Evolutionary conservation across 345 rosid species (phyloP), one percentile per base, ranked within the genome.

Genomic region (Brassica carinata): DNA sequence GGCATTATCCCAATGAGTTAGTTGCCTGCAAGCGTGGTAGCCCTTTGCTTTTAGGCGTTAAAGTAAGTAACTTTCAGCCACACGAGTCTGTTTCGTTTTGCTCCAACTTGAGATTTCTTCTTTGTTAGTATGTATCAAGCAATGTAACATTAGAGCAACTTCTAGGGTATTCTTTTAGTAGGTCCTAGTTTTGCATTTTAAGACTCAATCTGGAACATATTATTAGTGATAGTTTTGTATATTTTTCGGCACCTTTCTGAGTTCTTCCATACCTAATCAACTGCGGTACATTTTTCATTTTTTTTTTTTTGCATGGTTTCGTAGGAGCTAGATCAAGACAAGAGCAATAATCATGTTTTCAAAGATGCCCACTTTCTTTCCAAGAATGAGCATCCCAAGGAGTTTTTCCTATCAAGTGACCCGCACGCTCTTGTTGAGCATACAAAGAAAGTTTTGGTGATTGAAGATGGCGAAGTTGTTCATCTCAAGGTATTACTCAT

Each of bases 1-100:
- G 82, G 67, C 98, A 96, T 78, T 96, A 96, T 85, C 98, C 96
- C 29, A 90, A 96, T 70, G 98, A 96, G 89, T 85, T 96, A 78
- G 86, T 96, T 77, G 98, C 99, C 2, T 93, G 99, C 89, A 96
- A 90, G 86, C 94, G 90, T 73, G 99, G 99, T 10, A 96, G 99
- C 72, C 98, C 98, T 8, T 82, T 95, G 87, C 90, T 93, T 67
- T 81, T 96, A 75, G 99, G 99, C 69, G 92, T 95, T 67, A 95
- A 93, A 82, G 99, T 95, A 88, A 88, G 93, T 84, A 53, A 53
- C 63, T 29, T 33, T 66, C 61, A 10, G 51, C 51, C 51, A 43
- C 53, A 45, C n/a, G n/a, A 45, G n/a, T 45, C 5, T 45, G 53
- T 1, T 45, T 45, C 53, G 53, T 45, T 45, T 9, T 40, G 14